These are phyloP conservation scores for Corymbia citriodora DNA, from an alignment of 441 rosid genomes.

Conservation along the genomic window DNA sequence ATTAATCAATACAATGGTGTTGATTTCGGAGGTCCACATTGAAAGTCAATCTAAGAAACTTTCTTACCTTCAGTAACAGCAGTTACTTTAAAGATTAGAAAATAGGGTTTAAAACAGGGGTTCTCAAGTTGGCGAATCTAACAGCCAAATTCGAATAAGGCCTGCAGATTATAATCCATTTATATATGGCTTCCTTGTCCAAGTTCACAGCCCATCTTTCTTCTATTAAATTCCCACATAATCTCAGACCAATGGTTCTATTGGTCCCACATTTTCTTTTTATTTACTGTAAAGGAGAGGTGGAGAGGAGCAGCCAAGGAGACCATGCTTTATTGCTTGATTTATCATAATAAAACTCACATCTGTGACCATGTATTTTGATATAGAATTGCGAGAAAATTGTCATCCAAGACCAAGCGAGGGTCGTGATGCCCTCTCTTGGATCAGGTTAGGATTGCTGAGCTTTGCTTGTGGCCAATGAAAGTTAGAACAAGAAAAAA, in stretches of 20 bases:
- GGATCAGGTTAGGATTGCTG: no score
- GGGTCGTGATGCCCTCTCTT: no score
- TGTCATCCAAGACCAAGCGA: not conserved
- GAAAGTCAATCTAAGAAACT: not conserved
- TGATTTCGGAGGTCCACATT: not conserved
- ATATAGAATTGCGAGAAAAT: not conserved
- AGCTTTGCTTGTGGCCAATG: no score
- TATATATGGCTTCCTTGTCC: not conserved
- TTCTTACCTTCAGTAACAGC: not conserved
- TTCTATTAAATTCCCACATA: not conserved
- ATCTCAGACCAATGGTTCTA: not conserved
- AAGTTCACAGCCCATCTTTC: not conserved
- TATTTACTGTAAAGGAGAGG: not conserved
- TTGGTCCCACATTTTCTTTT: not conserved
- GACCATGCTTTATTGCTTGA: not conserved
- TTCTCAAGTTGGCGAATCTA: not conserved
- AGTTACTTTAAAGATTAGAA: not conserved
- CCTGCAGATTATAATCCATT: not conserved
- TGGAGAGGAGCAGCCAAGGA: not conserved
- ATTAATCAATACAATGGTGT: not conserved
- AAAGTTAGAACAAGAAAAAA: no score
- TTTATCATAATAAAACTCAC: no score
- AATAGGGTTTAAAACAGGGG: not conserved
- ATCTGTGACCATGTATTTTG: rapidly evolving
- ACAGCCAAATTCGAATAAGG: rapidly evolving